phyloP scores from a whole-genome alignment of 2,329 filamentous ascomycete species.

The Blastomyces emzantsi region DNA sequence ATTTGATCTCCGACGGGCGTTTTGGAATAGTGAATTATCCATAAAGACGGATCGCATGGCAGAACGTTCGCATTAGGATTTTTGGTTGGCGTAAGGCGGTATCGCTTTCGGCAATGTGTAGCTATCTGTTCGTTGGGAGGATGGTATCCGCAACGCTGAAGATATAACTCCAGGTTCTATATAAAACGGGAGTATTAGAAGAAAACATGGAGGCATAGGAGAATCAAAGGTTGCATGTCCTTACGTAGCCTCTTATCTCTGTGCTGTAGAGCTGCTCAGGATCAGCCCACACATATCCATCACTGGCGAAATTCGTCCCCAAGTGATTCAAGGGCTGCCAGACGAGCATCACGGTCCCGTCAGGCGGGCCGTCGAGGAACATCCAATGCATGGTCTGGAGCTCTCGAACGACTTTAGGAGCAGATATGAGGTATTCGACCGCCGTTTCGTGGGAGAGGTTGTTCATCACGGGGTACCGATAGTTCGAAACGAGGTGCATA shows the following conservation, averaged over 20 bases:
- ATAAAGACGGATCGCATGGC: slow-evolving; percentile 69
- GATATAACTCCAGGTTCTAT: slow-evolving; percentile 80
- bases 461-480: slow-evolving; percentile 66
- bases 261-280: slow-evolving; percentile 68
- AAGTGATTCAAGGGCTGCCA: slow-evolving; percentile 75
- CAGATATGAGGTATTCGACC: slow-evolving; percentile 72
- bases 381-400: slow-evolving; percentile 86
- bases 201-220: slow-evolving; percentile 11
- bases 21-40: slow-evolving; percentile 83
- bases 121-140: slow-evolving; percentile 63
- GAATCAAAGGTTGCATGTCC: slow-evolving; percentile 16
- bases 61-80: slow-evolving; percentile 60
- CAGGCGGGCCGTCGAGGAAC: slow-evolving; percentile 71
- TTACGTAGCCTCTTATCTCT: slow-evolving; percentile 60
- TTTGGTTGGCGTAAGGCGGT: slow-evolving; percentile 68
- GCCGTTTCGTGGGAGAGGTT: slow-evolving; percentile 66
- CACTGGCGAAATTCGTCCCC: slow-evolving; percentile 69
- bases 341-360: slow-evolving; percentile 73
- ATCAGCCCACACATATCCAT: slow-evolving; percentile 87
- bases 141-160: slow-evolving; percentile 71
- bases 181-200: neutral
- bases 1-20: slow-evolving; percentile 65
- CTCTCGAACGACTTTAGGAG: slow-evolving; percentile 77
- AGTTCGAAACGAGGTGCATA: slow-evolving; percentile 79
- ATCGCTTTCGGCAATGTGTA: slow-evolving; percentile 71